Evolutionary conservation across 2,329 filamentous ascomycete genomes (phyloP).

Genomic region (Botrytis sinoallii): DNA sequence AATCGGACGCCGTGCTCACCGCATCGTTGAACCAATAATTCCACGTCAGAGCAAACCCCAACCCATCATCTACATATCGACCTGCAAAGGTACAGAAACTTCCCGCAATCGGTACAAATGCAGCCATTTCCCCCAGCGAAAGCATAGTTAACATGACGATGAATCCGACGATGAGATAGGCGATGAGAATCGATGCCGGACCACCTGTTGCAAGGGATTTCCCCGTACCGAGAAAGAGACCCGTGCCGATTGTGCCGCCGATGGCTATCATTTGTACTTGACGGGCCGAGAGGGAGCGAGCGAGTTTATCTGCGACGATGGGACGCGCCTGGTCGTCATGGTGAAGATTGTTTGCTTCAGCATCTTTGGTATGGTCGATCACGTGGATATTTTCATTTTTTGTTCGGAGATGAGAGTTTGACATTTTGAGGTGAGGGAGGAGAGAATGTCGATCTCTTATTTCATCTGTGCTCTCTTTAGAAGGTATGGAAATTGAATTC

Average conservation of each 20-base stretch:
- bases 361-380: neutral
- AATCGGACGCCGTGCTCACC: constrained; percentile 56
- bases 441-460: neutral
- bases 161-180: constrained; percentile 53
- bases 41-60: constrained; percentile 53
- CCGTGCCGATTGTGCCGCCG: constrained; percentile 57
- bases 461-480: neutral
- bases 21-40: constrained; percentile 68
- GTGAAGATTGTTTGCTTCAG: neutral
- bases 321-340: neutral
- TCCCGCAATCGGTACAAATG: constrained; percentile 53
- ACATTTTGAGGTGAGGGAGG: neutral
- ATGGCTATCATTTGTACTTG: constrained; percentile 68
- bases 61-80: constrained; percentile 52
- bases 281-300: constrained; percentile 55
- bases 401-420: neutral
- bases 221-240: constrained; percentile 61
- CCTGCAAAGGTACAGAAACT: constrained; percentile 55
- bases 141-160: constrained; percentile 60
- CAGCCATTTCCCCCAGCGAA: constrained; percentile 58
- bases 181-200: constrained; percentile 56
- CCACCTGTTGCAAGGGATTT: constrained; percentile 58
- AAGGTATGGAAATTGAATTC: neutral
- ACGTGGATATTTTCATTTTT: neutral
- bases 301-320: constrained; percentile 40